Evolutionary conservation across 805 yeast genomes (phyloP).

Genomic region (Kazachstania psychrophila): DNA sequence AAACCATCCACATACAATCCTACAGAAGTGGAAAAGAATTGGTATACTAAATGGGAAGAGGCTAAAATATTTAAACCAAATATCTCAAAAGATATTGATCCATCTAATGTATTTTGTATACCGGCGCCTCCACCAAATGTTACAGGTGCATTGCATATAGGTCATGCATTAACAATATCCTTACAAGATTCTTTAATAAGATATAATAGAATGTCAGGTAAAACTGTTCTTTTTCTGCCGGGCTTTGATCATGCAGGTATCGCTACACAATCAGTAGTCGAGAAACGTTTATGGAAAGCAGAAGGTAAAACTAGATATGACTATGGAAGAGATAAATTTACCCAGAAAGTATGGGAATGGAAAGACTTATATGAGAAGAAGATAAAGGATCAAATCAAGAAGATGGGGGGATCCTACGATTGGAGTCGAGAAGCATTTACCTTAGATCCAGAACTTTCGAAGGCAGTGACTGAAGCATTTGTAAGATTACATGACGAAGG

Average conservation of each 20-base stretch:
- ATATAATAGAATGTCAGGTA: constrained; percentile 93
- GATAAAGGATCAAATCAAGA: constrained; percentile 73
- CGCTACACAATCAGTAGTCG: constrained; percentile 96
- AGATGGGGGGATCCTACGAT: constrained; percentile 91
- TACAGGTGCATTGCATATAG: constrained; percentile 96
- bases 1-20: constrained; percentile 81
- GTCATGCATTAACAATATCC: constrained; percentile 91
- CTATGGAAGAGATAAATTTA: constrained; percentile 80
- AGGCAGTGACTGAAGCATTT: constrained; percentile 83
- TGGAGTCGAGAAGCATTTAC: constrained; percentile 94
- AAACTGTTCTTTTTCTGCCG: constrained; percentile 82
- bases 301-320: constrained; percentile 86
- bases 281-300: constrained; percentile 81
- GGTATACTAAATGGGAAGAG: constrained; percentile 95
- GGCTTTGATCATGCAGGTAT: constrained; percentile 99
- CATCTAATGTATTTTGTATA: constrained; percentile 76
- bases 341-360: constrained; percentile 93
- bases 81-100: constrained; percentile 59
- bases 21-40: constrained; percentile 79
- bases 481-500: constrained; percentile 88
- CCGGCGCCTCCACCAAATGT: constrained; percentile 98
- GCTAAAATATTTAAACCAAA: constrained; percentile 82
- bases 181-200: constrained; percentile 88
- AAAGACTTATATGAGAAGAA: constrained; percentile 80
- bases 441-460: constrained; percentile 62